Evolutionary conservation across 768 basidiomycete genomes (phyloP).

Genomic region (Tylopilus rubrobrunneus): DNA sequence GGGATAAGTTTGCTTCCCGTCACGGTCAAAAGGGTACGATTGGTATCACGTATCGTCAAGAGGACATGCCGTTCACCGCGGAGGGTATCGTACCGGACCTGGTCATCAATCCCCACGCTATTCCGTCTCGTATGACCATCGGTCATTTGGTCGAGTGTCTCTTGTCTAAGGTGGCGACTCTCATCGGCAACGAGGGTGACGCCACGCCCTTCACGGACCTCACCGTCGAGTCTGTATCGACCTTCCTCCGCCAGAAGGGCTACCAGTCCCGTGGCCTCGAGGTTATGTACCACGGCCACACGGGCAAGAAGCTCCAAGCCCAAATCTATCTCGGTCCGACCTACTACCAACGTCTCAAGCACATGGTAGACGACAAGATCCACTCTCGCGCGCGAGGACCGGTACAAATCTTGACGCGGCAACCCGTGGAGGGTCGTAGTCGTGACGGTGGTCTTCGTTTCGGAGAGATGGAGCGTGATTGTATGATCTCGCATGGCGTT

Average conservation of each 20-base stretch:
- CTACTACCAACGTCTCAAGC: conserved; percentile 97
- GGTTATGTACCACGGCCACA: conserved; percentile 98
- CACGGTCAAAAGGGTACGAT: conserved; percentile 99
- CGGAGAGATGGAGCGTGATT: conserved; percentile 99
- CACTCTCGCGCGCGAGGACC: conserved; percentile 97
- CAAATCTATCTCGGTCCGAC: conserved; percentile 98
- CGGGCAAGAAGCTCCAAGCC: conserved; percentile 95
- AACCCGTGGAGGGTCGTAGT: conserved; percentile 98
- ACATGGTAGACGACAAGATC: conserved; percentile 99
- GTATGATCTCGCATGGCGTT: conserved; percentile 99
- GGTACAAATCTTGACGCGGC: conserved; percentile 94
- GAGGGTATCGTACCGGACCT: conserved; percentile 97
- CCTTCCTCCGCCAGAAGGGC: conserved; percentile 79
- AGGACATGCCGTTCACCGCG: conserved; percentile 99
- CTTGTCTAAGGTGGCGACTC: conserved; percentile 91
- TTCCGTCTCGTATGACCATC: conserved; percentile 99
- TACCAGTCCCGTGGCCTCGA: conserved; percentile 98
- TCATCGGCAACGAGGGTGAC: conserved; percentile 96
- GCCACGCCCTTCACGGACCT: conserved; percentile 98
- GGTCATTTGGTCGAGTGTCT: conserved; percentile 99
- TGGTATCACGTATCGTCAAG: conserved; percentile 98
- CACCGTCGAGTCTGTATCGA: conserved; percentile 98
- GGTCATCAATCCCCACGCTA: conserved; percentile 98
- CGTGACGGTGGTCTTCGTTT: conserved; percentile 98
- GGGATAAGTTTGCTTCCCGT: conserved; percentile 99